Conservation (phyloP, 495 filamentous ascomycete species). For the Cercophora samala region DNA sequence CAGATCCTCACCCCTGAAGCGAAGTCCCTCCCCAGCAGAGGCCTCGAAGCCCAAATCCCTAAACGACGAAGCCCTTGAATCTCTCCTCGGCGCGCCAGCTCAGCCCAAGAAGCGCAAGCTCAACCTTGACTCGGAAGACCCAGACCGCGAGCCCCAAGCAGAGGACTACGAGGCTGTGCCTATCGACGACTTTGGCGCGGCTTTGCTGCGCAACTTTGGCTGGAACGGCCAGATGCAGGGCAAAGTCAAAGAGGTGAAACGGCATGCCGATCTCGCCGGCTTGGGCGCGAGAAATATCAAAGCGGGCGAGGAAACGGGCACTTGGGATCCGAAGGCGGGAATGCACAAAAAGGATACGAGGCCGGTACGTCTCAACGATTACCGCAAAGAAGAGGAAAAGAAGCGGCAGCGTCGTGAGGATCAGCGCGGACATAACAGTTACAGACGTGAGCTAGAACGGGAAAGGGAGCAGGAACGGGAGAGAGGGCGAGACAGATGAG, state of each 20-base stretch:
- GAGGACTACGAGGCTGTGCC: constrained; percentile 86
- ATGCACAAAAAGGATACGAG: constrained; percentile 21
- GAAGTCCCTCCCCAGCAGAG: neutral
- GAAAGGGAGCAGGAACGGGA: constrained; percentile 41
- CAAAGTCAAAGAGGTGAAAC: constrained; percentile 49
- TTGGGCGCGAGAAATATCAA: constrained; percentile 73
- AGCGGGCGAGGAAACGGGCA: constrained; percentile 61
- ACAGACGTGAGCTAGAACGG: constrained; percentile 48
- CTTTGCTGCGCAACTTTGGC: constrained; percentile 84
- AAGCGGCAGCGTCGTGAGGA: constrained; percentile 41
- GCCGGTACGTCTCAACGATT: constrained; percentile 46
- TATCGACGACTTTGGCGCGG: constrained; percentile 90
- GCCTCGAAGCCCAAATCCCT: constrained; percentile 42
- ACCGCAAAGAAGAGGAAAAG: constrained; percentile 41
- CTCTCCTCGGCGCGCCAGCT: constrained; percentile 58
- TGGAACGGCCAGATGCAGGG: constrained; percentile 79
- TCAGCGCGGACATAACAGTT: constrained; percentile 41
- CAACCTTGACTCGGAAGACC: constrained; percentile 58
- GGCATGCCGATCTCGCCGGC: constrained; percentile 75
- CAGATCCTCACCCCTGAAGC: neutral
- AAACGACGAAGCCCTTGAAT: constrained; percentile 77
- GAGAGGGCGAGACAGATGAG: constrained; percentile 35
- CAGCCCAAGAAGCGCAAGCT: constrained; percentile 29
- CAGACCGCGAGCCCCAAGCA: constrained; percentile 70
- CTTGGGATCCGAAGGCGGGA: constrained; percentile 36